Evolutionary conservation across 2,329 filamentous ascomycete genomes (phyloP), one percentile per base, ranked within the genome.

Genomic region (Tolypocladium capitatum): DNA sequence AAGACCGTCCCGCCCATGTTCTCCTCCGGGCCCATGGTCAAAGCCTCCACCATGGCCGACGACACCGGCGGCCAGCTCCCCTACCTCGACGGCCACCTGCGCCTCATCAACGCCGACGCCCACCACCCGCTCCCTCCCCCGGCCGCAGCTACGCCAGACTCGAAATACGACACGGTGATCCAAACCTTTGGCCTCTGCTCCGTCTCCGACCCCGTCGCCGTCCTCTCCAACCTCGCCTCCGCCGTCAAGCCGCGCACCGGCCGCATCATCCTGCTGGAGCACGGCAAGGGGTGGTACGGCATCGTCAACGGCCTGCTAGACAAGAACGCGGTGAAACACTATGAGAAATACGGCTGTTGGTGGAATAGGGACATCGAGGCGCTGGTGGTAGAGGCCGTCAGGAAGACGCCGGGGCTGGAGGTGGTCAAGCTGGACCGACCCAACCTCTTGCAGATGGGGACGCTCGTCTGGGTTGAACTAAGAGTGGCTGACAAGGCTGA

Each of bases 121-220:
- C 68, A 71, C 50, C 52, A 63, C 32, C 54, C 62, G 0, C 61
- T 78, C 1, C 72, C 73, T 1, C 47, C 59, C 5, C 62, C 68
- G 50, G 65, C 53, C 32, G 8, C 65, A 59, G 11, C 64, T 59
- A 36, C 64, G 52, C 40, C 65, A 51, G 57, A 64, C 64, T 41
- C 59, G 6, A 70, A 70, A 52, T 83, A 82, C 63, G 80, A 83
- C 63, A 81, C 78, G 2, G 65, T 83, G 34, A 58, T 83, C 30
- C 78, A 83, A 57, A 81, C 78, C 0, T 83, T 83, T 63, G 79
- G 78, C 5, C 69, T 83, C 27, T 83, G 80, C 63, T 80, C 75
- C 55, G 78, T 81, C 3, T 66, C 68, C 5, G 72, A 81, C 56
- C 80, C 80, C 1, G 68, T 73, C 10, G 60, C 59, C 28, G 67